Percentiles rank a stretch among this genome's conserved stretches.
Conservation (phyloP, 2,329 filamentous ascomycete species). For the Lasiodiplodia sp. region DNA sequence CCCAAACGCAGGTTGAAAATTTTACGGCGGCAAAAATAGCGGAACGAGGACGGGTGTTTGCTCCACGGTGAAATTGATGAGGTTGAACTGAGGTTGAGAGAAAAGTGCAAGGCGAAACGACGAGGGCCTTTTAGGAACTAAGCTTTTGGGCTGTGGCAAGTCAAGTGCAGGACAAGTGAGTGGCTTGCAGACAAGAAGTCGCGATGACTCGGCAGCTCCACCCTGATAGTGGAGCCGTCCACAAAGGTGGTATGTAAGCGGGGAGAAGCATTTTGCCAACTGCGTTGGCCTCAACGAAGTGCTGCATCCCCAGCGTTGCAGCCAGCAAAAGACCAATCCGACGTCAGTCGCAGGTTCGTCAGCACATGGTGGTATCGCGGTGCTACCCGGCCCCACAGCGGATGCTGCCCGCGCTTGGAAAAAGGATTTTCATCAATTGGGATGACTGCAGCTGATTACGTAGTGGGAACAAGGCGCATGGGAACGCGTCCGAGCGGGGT, state of each 20-base stretch:
- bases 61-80: neutral
- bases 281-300: slow-evolving; percentile 14
- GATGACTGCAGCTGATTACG: slow-evolving; percentile 3
- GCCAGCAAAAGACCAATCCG: neutral
- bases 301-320: neutral
- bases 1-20: neutral
- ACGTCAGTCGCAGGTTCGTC: slow-evolving; percentile 17
- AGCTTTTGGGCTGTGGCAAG: neutral
- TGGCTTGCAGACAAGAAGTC: neutral
- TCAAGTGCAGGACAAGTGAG: neutral
- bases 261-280: slow-evolving; percentile 25
- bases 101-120: slow-evolving; percentile 18
- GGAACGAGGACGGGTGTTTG: neutral
- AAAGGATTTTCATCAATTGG: slow-evolving; percentile 17
- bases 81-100: neutral
- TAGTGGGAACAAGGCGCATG: neutral
- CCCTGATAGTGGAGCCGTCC: neutral
- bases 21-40: neutral
- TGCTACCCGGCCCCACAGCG: slow-evolving; percentile 6
- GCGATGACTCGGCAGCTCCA: slow-evolving; percentile 19
- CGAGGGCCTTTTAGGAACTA: neutral
- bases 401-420: slow-evolving; percentile 17
- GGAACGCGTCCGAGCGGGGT: neutral
- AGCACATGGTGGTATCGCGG: slow-evolving; percentile 3
- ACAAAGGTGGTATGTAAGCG: neutral